Percentiles rank a stretch among this genome's conserved stretches.
phyloP scores from a whole-genome alignment of 371 early-diverging fungal genomes.

The Syncephalastrum sp. region DNA sequence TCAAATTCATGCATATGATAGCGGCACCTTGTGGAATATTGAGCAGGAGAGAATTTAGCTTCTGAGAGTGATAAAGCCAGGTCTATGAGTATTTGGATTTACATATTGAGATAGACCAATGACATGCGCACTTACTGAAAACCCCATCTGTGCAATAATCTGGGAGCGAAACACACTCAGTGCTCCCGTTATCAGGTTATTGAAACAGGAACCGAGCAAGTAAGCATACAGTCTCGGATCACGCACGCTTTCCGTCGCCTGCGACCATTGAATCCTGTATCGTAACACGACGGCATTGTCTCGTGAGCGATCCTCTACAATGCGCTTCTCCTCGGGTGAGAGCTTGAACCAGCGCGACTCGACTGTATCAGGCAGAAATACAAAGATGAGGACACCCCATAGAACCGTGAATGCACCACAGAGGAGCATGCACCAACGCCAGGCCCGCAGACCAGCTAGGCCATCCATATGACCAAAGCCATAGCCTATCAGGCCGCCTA shows the following conservation, averaged over 20 bases:
- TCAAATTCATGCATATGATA: constrained; percentile 1
- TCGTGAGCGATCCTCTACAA: constrained; percentile 9
- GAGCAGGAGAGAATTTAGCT: constrained; percentile 1
- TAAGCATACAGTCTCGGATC: constrained; percentile 12
- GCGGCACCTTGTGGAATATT: constrained; percentile 2
- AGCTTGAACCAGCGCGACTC: constrained; percentile 13
- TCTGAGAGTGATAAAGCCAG: not conserved
- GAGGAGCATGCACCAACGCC: constrained; percentile 12
- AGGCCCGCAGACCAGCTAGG: constrained; percentile 7
- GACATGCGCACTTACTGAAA: constrained; percentile 7
- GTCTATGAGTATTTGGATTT: not conserved
- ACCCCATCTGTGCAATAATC: constrained; percentile 13
- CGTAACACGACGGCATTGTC: constrained; percentile 11
- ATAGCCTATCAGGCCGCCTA: constrained; percentile 53
- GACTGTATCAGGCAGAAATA: constrained; percentile 11
- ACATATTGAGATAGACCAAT: not conserved
- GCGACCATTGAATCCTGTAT: constrained; percentile 3
- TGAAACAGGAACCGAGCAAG: constrained; percentile 1
- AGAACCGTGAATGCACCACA: constrained; percentile 9
- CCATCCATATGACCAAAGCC: constrained; percentile 40
- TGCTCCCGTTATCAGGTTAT: constrained; percentile 10
- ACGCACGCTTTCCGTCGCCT: constrained; percentile 9
- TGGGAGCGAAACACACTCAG: constrained; percentile 9
- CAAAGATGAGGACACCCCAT: constrained; percentile 7
- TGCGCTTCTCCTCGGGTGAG: constrained; percentile 4